Evolutionary conservation across 2,329 filamentous ascomycete species (phyloP).

Genomic region (Aspergillus sp.): DNA sequence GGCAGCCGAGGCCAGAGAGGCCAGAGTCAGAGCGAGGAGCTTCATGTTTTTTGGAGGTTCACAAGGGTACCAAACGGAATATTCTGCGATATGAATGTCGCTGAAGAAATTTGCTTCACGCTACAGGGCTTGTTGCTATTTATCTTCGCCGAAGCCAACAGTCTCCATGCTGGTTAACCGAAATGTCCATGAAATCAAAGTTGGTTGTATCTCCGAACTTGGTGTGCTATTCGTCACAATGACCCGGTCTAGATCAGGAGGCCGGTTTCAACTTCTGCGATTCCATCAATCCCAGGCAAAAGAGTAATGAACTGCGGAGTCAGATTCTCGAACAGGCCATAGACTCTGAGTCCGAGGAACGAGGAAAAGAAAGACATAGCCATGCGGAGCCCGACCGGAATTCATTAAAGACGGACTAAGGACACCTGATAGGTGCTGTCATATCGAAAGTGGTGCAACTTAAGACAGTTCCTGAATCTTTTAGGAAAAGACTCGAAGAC

Average conservation of each 20-base stretch:
- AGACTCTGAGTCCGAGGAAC: no score
- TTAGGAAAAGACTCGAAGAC: constrained; percentile 8
- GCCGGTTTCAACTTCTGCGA: not conserved
- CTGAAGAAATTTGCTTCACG: not conserved
- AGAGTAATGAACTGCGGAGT: not conserved
- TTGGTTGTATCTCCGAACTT: not conserved
- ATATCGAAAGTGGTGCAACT: not conserved
- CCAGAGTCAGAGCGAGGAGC: constrained; percentile 23
- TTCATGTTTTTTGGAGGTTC: constrained; percentile 26
- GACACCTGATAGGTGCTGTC: not conserved
- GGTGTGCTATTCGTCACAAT: constrained; percentile 1
- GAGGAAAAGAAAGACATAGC: not conserved
- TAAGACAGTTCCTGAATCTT: constrained; percentile 2
- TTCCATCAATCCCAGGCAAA: constrained; percentile 8
- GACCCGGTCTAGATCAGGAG: not conserved
- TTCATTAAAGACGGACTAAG: not conserved
- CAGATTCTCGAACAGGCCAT: not conserved
- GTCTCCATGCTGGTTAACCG: not conserved
- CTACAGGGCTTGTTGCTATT: not conserved
- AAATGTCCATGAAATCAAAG: constrained; percentile 1
- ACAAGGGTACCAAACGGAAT: constrained; percentile 1
- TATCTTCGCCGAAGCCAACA: constrained; percentile 2
- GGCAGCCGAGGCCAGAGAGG: constrained; percentile 26
- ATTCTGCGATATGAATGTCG: not conserved
- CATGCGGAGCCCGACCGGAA: constrained; percentile 1